Conservation (phyloP, 768 basidiomycete species). For the Mycena polygramma region DNA sequence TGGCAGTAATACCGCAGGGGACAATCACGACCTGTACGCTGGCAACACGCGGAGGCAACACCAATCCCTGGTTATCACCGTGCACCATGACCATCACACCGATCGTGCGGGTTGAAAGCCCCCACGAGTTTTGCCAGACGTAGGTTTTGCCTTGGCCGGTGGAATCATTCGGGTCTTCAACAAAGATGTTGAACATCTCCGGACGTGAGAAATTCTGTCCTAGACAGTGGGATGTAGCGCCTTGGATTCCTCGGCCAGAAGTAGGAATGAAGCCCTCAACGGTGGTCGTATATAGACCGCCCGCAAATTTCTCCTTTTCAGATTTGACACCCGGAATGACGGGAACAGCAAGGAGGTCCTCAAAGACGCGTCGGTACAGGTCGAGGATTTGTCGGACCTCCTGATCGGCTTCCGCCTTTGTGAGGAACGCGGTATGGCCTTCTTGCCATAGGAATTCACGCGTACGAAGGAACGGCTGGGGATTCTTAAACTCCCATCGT, state of each 20-base stretch:
- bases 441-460: conserved; percentile 99
- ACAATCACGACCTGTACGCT: conserved; percentile 91
- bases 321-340: conserved; percentile 98
- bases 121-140: conserved; percentile 99
- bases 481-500: conserved; percentile 99
- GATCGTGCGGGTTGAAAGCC: conserved; percentile 93
- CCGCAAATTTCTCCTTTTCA: conserved; percentile 99
- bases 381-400: conserved; percentile 97
- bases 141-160: conserved; percentile 77
- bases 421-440: conserved; percentile 95
- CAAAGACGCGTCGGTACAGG: conserved; percentile 94
- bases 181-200: conserved; percentile 98
- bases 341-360: conserved; percentile 97
- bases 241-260: conserved; percentile 97
- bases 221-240: conserved; percentile 96
- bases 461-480: conserved; percentile 98
- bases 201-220: conserved; percentile 98
- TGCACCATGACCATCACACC: conserved; percentile 99
- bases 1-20: conserved; percentile 94
- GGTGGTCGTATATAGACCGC: conserved; percentile 97
- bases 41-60: conserved; percentile 98
- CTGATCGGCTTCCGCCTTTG: conserved; percentile 88
- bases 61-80: conserved; percentile 97
- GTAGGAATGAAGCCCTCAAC: conserved; percentile 98
- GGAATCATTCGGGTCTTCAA: conserved; percentile 91